phyloP scores from a whole-genome alignment of 768 basidiomycete genomes.

The Hemileccinum rubropunctum region DNA sequence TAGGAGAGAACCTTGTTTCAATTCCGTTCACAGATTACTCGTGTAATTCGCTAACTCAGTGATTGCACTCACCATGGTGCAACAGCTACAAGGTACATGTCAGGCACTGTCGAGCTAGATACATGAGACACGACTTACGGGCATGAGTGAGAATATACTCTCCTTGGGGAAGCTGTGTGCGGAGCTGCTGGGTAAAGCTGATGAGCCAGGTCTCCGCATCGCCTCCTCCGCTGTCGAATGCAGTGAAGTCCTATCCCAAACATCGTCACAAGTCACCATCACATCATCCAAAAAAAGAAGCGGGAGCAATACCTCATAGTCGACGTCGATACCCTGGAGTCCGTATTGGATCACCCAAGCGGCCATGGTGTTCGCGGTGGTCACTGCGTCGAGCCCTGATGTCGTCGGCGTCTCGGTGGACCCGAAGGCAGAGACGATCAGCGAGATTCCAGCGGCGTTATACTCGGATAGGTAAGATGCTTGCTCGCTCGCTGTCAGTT shows the following conservation, averaged over 20 bases:
- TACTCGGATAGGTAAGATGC: conserved; percentile 46
- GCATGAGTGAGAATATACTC: conserved; percentile 36
- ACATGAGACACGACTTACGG: conserved; percentile 23
- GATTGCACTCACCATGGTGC: conserved; percentile 20
- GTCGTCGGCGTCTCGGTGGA: conserved; percentile 42
- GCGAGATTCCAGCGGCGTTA: conserved; percentile 49
- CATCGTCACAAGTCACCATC: not conserved
- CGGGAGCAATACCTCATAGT: conserved; percentile 41
- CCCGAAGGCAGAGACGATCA: conserved; percentile 57
- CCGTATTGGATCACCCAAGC: conserved; percentile 45
- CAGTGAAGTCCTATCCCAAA: conserved; percentile 30
- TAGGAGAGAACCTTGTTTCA: conserved; percentile 19
- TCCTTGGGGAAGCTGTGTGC: conserved; percentile 31
- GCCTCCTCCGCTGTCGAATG: conserved; percentile 36
- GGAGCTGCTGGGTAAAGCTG: conserved; percentile 33
- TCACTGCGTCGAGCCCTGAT: conserved; percentile 37
- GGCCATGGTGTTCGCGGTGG: conserved; percentile 43
- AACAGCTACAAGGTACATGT: conserved; percentile 11
- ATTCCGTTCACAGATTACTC: not conserved
- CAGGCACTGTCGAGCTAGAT: not conserved
- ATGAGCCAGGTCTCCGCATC: conserved; percentile 36
- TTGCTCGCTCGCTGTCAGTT: conserved; percentile 36
- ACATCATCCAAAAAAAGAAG: not conserved
- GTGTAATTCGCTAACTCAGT: not conserved
- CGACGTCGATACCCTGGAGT: conserved; percentile 51